A percentile compares a stretch with the other conserved stretches of the same genome.
Conservation (phyloP, 2,329 filamentous ascomycete genomes). For the Allantophomopsis lycopodina region DNA sequence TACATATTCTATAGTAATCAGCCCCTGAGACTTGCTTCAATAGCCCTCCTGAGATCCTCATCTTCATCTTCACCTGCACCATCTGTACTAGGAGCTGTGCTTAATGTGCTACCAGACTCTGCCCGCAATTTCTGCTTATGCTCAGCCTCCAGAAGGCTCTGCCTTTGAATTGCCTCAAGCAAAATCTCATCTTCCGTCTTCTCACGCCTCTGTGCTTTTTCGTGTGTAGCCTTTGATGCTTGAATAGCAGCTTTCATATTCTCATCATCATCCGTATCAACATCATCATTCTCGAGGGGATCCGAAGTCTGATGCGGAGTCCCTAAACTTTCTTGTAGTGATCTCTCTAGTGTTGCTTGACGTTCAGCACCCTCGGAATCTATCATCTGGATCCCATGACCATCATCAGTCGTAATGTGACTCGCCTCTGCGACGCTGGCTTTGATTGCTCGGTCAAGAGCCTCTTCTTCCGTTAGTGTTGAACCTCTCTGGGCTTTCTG, state of each 20-base stretch:
- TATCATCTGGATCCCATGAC: constrained; percentile 1
- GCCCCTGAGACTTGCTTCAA: no score
- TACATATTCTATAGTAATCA: no score
- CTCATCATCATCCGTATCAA: constrained; percentile 18
- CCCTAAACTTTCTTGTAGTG: constrained; percentile 35
- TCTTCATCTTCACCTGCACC: no score
- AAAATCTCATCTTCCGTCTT: constrained; percentile 59
- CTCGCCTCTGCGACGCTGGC: constrained; percentile 31
- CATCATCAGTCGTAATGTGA: constrained; percentile 4
- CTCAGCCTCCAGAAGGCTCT: constrained; percentile 58
- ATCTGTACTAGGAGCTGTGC: no score
- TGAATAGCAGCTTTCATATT: constrained; percentile 27
- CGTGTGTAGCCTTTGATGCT: constrained; percentile 18
- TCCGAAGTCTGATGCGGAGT: constrained; percentile 5
- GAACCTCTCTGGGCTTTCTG: constrained; percentile 22
- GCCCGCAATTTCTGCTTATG: constrained; percentile 11
- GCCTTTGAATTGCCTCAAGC: constrained; percentile 64
- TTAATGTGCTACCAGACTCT: no score
- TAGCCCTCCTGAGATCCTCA: no score
- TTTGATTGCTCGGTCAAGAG: constrained; percentile 31
- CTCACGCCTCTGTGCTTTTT: constrained; percentile 10
- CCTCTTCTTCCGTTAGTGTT: constrained; percentile 20
- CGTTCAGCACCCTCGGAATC: constrained; percentile 35
- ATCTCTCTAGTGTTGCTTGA: constrained; percentile 39
- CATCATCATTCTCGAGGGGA: constrained; percentile 8